Conservation (phyloP, 192 early-diverging fungal species). For the Umbelopsis ramanniana region DNA sequence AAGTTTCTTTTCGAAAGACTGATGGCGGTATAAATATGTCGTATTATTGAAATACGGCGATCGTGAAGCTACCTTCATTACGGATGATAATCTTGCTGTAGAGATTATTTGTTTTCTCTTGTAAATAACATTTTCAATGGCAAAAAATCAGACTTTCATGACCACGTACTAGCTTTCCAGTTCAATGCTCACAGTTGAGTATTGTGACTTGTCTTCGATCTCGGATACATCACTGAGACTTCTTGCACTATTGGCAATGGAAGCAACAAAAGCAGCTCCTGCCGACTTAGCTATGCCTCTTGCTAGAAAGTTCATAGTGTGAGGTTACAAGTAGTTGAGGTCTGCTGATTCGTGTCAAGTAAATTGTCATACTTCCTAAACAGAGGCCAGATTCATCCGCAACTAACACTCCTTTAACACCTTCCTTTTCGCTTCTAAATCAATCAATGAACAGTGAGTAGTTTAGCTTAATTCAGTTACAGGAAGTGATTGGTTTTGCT, state of each 20-base stretch:
- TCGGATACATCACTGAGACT: neutral
- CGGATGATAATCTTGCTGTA: constrained; percentile 32
- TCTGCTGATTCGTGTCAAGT: neutral
- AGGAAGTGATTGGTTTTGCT: too few species aligned
- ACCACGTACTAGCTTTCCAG: constrained; percentile 32
- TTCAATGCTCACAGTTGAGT: constrained; percentile 33
- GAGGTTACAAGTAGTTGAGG: neutral
- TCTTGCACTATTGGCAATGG: constrained; percentile 28
- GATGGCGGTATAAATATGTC: neutral
- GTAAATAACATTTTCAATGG: neutral
- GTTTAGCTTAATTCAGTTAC: too few species aligned
- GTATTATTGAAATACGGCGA: constrained; percentile 27
- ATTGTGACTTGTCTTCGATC: constrained; percentile 31
- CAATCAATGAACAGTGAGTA: neutral
- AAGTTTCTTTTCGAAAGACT: constrained; percentile 1
- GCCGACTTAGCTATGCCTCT: constrained; percentile 31
- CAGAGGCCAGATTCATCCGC: constrained; percentile 34
- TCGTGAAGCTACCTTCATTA: constrained; percentile 38
- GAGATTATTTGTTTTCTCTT: neutral
- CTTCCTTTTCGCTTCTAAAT: constrained; percentile 28
- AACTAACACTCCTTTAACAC: constrained; percentile 32
- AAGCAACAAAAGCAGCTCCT: constrained; percentile 28
- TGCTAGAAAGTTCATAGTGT: neutral
- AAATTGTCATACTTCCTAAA: constrained; percentile 26
- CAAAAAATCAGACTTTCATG: neutral